Percentiles rank a stretch among this genome's conserved stretches.
These are phyloP conservation scores for Dorcoceras hygrometricum DNA, from an alignment of 257 asterid species.

Conservation along the genomic window DNA sequence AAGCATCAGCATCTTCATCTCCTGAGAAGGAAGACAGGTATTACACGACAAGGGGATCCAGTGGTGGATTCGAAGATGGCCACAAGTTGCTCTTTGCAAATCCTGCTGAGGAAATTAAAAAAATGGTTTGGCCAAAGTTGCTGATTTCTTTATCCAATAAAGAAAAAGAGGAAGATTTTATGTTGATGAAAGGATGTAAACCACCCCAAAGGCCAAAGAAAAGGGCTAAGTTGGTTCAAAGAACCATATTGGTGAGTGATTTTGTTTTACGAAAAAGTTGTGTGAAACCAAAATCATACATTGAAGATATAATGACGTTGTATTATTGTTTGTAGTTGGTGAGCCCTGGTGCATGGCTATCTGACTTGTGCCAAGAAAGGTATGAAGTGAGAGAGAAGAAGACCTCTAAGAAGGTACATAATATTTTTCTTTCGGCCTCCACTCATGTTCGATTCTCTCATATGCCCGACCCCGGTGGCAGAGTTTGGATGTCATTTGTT, in stretches of 20 bases:
- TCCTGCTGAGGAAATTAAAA: slow-evolving; percentile 43
- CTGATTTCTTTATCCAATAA: slow-evolving; percentile 58
- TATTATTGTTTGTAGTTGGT: slow-evolving; percentile 31
- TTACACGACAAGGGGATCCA: slow-evolving; percentile 71
- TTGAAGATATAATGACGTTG: background rate
- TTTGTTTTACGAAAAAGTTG: background rate
- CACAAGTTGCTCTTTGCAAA: slow-evolving; percentile 46
- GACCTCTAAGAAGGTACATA: slow-evolving; percentile 19
- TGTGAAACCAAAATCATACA: background rate
- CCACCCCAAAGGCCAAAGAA: slow-evolving; percentile 90
- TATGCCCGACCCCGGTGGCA: background rate
- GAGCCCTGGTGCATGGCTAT: slow-evolving; percentile 69
- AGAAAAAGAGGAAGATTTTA: slow-evolving; percentile 79
- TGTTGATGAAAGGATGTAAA: slow-evolving; percentile 81
- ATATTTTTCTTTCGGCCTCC: background rate
- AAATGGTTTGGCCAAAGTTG: slow-evolving; percentile 71
- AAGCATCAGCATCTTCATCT: slow-evolving; percentile 50
- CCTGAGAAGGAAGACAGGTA: slow-evolving; percentile 88
- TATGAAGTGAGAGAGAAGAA: slow-evolving; percentile 9
- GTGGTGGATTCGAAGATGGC: slow-evolving; percentile 60
- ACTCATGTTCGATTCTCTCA: background rate
- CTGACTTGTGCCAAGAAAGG: slow-evolving; percentile 13
- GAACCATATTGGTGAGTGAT: slow-evolving; percentile 54
- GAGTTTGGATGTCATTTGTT: too few relatives aligned
- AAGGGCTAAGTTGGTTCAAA: slow-evolving; percentile 67